These are phyloP conservation scores for Termitomyces sp. DNA, from an alignment of 768 basidiomycete genomes.

Conservation along the genomic window DNA sequence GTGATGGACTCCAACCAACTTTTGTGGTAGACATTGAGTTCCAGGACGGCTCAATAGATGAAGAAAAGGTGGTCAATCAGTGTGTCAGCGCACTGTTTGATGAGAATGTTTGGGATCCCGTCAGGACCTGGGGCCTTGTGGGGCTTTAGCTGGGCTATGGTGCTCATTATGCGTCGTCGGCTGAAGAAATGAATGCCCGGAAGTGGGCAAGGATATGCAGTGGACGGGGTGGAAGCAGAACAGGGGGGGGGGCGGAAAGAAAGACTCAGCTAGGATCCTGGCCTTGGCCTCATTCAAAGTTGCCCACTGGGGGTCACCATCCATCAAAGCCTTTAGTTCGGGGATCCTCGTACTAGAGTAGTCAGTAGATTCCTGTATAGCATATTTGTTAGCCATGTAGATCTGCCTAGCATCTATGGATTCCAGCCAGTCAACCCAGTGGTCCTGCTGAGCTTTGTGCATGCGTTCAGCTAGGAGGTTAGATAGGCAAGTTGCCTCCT, in stretches of 20 bases:
- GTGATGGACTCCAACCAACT: constrained; percentile 24
- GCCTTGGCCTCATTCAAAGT: constrained; percentile 3
- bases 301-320: background rate
- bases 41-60: constrained; percentile 23
- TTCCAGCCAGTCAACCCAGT: constrained; percentile 8
- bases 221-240: background rate
- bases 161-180: background rate
- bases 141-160: constrained; percentile 15
- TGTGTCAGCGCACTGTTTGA: constrained; percentile 11
- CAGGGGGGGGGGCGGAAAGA: constrained; percentile 17
- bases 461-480: background rate
- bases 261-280: too few species aligned
- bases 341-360: too few species aligned
- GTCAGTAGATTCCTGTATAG: too few species aligned
- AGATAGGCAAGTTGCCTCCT: background rate
- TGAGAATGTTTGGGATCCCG: constrained; percentile 18
- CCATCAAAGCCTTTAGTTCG: background rate
- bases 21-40: constrained; percentile 23
- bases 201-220: constrained; percentile 11
- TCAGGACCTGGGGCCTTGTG: constrained; percentile 25
- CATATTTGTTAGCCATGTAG: constrained; percentile 4
- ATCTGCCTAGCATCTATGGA: background rate
- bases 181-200: background rate
- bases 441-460: background rate
- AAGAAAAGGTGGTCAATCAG: constrained; percentile 12